Percentiles rank a stretch among this genome's conserved stretches.
Evolutionary conservation across 2,329 filamentous ascomycete species (phyloP).

Genomic region (Ceratocystis eucalypticola): DNA sequence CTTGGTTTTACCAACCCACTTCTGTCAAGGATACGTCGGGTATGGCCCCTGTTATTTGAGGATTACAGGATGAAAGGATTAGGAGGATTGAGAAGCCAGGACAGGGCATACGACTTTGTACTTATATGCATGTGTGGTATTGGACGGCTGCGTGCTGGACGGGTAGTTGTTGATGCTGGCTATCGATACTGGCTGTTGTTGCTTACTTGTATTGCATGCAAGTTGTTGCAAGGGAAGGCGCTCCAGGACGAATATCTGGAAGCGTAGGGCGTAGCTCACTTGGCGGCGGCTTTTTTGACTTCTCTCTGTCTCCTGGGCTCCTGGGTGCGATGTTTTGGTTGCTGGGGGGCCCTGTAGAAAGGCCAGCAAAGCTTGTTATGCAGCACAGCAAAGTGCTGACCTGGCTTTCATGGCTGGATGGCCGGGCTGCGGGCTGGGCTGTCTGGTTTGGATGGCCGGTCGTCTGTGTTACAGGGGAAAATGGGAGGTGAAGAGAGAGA

Average conservation of each 20-base stretch:
- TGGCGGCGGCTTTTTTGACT: not conserved
- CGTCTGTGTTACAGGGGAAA: not conserved
- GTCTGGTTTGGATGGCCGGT: not conserved
- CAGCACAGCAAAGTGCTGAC: conserved; percentile 2
- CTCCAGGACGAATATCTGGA: too few relatives aligned
- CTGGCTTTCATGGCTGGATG: not conserved
- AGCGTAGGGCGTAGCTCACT: not conserved
- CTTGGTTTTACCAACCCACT: not conserved
- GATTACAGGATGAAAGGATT: not conserved
- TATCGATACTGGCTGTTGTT: not conserved
- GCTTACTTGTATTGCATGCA: too few relatives aligned
- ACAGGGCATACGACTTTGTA: not conserved
- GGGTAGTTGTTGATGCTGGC: not conserved
- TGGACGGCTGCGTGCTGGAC: not conserved
- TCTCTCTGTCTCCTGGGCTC: not conserved
- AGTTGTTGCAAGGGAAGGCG: too few relatives aligned
- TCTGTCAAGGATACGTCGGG: not conserved
- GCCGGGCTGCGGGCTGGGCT: too few relatives aligned
- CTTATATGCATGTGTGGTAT: not conserved
- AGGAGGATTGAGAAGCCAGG: not conserved
- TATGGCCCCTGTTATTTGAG: not conserved
- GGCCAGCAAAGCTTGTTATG: not conserved
- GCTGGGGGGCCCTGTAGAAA: not conserved
- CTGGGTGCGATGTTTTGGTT: not conserved
- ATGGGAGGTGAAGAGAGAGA: not conserved